Base-by-base conservation (phyloP, 192 early-diverging fungal species). In the Coemansia guatemalensis region DNA sequence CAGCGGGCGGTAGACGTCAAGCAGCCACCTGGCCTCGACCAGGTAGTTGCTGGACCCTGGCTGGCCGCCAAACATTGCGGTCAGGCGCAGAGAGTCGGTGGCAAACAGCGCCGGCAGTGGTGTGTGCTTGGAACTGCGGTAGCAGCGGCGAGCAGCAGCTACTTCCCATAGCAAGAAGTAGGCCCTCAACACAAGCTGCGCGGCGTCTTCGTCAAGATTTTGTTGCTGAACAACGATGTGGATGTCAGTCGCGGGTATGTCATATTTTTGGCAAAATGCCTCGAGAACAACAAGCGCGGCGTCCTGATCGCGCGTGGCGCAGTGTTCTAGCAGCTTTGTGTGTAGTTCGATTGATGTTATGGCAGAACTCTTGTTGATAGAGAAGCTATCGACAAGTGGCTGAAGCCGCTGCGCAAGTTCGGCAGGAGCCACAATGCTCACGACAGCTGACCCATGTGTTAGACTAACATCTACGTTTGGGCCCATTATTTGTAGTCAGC, bases 11-110 rank as follows among this genome's bases (percentile, higher is more conserved):
- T 94, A 94, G 51, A 89, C 89, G 29, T 80, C 81, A 67, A 87
- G 87, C 32, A 91, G 82, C 56, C 82, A 81, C 21, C 84, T 82
- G 20, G 92, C 73, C 75, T 97, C 93, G 61, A 87, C 83, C 79
- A 97, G 85, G 80, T 90, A 91, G 50, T 87, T 90, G 58, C 87
- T 86, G 27, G 88, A 85, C 57, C 89, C 50, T 24, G 50, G 50
- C 20, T 51, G 93, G 51, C 95, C 95, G 57, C 93, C 93, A 86
- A 97, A 97, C 65, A 95, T 82, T 30, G 92, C 92, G 60, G 92
- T 86, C 9, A 88, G 59, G 54, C 73, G 68, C 50, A 85, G 82
- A 14, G 77, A 75, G 12, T 85, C 85, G 23, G 84, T 52, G 3
- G 67, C 56, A 47, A 85, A 62, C n/a, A 73, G 48, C 23, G 54